Base-by-base conservation (phyloP, 768 basidiomycete species). In the Strobilomyces confusus region DNA sequence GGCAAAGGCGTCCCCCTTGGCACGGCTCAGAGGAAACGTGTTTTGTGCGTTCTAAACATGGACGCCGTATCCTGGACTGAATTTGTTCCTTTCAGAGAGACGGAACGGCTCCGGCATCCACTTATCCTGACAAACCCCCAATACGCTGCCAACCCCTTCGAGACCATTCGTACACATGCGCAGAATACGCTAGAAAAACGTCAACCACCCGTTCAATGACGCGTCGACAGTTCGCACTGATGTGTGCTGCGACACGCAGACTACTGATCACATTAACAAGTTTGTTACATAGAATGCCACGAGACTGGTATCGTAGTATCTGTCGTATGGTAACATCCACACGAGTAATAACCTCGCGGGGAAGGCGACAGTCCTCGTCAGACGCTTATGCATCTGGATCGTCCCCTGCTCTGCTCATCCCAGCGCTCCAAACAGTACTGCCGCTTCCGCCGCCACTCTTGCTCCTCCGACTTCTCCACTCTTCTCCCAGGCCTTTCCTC, bases 361-460 rank as follows among this genome's bases (percentile, higher is more conserved):
- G 45, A 53, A 49, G 22, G 23, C 17, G 14, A 48, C 9, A 19
- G 44, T 30, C 44, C 37, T 44, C 36, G 29, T 48, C 41, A 9
- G 22, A 34, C 32, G 19, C 56, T 62, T 57, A 73, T 47, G 66
- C 66, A 14, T 75, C 77, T 34, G 62, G 63, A 52, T 74, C 70
- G 40, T 83, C 80, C 41, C 74, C 83, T 25, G 78, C 73, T 45
- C 75, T 84, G 59, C 83, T 82, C 84, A 89, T 84, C 30, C 89
- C 89, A 47, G 89, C 89, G 66, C 90, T 92, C 85, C 86, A 92
- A 26, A 92, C 87, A 1, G 90, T 92, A 68, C 87, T 88, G 34
- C 81, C 80, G 57, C 85, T 86, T 9, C 84, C 86, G 36, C 82
- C 80, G 22, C 67, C 77, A 56, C 84, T 86, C 52, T 58, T 74